Conservation (phyloP, 208 protist species). For the Chromosphaera perkinsii region DNA sequence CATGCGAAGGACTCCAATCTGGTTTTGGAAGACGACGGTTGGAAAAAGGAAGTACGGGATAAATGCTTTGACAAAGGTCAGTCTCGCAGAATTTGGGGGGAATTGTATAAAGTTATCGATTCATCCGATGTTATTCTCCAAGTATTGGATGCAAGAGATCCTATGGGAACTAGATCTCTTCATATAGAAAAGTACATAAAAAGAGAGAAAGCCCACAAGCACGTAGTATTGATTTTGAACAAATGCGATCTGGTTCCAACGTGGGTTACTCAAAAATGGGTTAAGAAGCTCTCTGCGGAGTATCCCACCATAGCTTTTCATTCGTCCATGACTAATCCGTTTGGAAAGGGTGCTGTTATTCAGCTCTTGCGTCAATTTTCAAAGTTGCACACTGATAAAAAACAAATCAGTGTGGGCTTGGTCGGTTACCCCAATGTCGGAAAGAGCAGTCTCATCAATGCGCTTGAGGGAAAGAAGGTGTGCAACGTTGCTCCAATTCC, state of each 20-base stretch:
- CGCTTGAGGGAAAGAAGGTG: constrained; percentile 88
- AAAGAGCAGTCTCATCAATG: constrained; percentile 99
- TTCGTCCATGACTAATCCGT: constrained; percentile 95
- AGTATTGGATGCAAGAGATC: constrained; percentile 79
- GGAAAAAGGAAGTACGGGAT: constrained; percentile 44
- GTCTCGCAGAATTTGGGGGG: constrained; percentile 96
- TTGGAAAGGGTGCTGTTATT: constrained; percentile 97
- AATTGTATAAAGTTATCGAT: constrained; percentile 98
- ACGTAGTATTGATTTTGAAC: constrained; percentile 99
- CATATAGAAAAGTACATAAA: constrained; percentile 84
- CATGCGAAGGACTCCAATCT: constrained; percentile 66
- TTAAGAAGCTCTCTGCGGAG: constrained; percentile 90
- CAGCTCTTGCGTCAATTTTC: constrained; percentile 93
- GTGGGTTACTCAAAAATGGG: constrained; percentile 90
- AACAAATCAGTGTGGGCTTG: constrained; percentile 82
- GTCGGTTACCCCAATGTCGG: constrained; percentile 99
- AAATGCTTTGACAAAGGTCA: constrained; percentile 93
- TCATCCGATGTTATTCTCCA: constrained; percentile 98
- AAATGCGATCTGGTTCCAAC: constrained; percentile 99
- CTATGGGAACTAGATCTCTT: constrained; percentile 90
- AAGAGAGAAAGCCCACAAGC: constrained; percentile 93
- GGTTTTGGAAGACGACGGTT: constrained; percentile 12
- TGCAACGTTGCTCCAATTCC: constrained; percentile 98
- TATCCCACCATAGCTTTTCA: constrained; percentile 99
- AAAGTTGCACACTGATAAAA: constrained; percentile 71